These are phyloP conservation scores for Coprinopsis marcescibilis DNA, from an alignment of 768 basidiomycete genomes.

Conservation along the genomic window DNA sequence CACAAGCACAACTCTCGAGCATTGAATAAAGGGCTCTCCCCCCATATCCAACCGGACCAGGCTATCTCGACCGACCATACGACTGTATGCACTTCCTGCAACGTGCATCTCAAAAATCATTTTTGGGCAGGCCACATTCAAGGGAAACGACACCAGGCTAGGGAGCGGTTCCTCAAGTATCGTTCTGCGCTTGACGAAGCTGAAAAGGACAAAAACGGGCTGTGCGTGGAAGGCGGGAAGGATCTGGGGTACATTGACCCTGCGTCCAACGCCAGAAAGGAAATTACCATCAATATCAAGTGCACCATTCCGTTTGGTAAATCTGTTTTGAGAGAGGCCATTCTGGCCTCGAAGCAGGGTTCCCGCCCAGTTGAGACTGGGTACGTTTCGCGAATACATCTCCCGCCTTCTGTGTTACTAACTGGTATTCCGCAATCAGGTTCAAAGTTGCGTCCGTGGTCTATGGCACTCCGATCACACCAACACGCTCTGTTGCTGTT, in stretches of 20 bases:
- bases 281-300: constrained; percentile 19
- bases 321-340: constrained; percentile 4
- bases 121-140: background rate
- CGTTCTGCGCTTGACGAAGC: constrained; percentile 40
- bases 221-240: constrained; percentile 35
- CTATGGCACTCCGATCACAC: constrained; percentile 18
- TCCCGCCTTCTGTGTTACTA: constrained; percentile 18
- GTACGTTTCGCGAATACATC: constrained; percentile 20
- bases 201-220: constrained; percentile 48
- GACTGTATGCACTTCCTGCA: background rate
- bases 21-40: no score
- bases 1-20: no score
- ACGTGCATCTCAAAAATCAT: background rate
- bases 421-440: constrained; percentile 17
- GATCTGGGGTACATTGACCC: constrained; percentile 48
- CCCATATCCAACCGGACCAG: no score
- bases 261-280: constrained; percentile 21
- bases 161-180: constrained; percentile 19
- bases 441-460: background rate
- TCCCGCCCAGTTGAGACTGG: background rate
- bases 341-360: background rate
- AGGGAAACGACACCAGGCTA: background rate
- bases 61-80: background rate
- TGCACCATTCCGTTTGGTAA: constrained; percentile 14
- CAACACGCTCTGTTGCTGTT: constrained; percentile 17